A percentile compares a stretch with the other conserved stretches of the same genome.
These are phyloP conservation scores for Aspergillus mulundensis DNA, from an alignment of 495 filamentous ascomycete species.

Conservation along the genomic window DNA sequence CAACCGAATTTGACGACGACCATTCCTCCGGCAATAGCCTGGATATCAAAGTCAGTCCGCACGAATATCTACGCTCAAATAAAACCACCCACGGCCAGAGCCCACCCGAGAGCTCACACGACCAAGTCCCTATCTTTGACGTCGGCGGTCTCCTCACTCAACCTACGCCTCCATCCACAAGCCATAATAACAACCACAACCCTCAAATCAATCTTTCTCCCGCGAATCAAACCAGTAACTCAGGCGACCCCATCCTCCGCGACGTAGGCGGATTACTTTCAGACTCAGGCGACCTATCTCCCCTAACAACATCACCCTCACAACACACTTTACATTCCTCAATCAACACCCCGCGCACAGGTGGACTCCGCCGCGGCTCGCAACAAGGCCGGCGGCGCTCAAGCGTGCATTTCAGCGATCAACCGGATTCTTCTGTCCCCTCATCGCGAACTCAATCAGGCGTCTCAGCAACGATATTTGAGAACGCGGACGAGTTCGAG, in stretches of 20 bases:
- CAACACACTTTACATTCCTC: slow-evolving; percentile 17
- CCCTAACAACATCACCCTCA: slow-evolving; percentile 20
- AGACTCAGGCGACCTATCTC: slow-evolving; percentile 21
- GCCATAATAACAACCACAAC: slow-evolving; percentile 1
- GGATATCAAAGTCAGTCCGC: slow-evolving; percentile 33
- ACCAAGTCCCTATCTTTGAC: slow-evolving; percentile 60
- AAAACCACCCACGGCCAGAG: slow-evolving; percentile 18
- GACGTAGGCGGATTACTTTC: slow-evolving; percentile 54
- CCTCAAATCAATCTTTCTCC: slow-evolving; percentile 1
- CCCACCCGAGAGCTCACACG: slow-evolving; percentile 1
- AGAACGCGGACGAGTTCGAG: slow-evolving; percentile 28
- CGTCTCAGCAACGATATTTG: slow-evolving; percentile 18
- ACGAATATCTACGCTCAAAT: slow-evolving; percentile 35
- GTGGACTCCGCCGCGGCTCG: slow-evolving; percentile 11
- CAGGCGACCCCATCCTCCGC: slow-evolving; percentile 53
- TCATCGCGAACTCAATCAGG: slow-evolving; percentile 24
- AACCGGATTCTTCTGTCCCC: slow-evolving; percentile 17
- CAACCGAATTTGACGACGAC: slow-evolving; percentile 23
- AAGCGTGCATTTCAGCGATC: slow-evolving; percentile 23
- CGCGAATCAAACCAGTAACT: slow-evolving; percentile 22
- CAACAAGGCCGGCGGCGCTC: slow-evolving; percentile 11
- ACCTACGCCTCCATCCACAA: slow-evolving; percentile 14
- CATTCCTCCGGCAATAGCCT: slow-evolving; percentile 31
- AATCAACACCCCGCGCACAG: slow-evolving; percentile 10
- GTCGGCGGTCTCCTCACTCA: slow-evolving; percentile 60